Conservation (phyloP, 345 rosid genomes). For the Zanthoxylum bungeanum region DNA sequence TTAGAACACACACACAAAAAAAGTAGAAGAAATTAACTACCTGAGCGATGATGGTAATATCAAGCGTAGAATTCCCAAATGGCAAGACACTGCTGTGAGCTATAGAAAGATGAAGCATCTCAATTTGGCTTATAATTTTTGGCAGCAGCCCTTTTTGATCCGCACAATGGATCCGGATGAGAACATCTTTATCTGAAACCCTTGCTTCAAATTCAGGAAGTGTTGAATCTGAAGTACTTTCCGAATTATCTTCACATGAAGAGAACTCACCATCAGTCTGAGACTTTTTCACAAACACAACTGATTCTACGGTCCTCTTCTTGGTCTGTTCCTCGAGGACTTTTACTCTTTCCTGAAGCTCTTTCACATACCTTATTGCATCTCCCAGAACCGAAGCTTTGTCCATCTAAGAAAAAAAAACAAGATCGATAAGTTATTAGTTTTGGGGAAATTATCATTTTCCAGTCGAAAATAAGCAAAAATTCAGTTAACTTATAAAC, state of each 20-base stretch:
- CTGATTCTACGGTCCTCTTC: constrained; percentile 55
- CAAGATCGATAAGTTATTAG: too few species aligned
- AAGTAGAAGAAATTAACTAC: too few species aligned
- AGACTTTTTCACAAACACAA: constrained; percentile 49
- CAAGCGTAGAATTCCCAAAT: constrained; percentile 59
- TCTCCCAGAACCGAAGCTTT: constrained; percentile 76
- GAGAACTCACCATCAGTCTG: constrained; percentile 42
- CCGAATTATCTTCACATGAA: constrained; percentile 35
- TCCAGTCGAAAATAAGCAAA: too few species aligned
- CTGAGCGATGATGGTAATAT: too few species aligned
- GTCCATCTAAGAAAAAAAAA: constrained; percentile 36
- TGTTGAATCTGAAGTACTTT: constrained; percentile 22
- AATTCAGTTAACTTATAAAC: too few species aligned
- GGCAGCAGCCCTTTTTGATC: constrained; percentile 39
- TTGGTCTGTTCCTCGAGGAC: constrained; percentile 46
- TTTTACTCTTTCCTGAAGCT: constrained; percentile 57
- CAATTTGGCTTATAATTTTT: constrained; percentile 47
- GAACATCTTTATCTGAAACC: constrained; percentile 49
- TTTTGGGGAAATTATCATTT: too few species aligned
- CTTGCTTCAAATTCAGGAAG: constrained; percentile 72
- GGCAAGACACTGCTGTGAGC: constrained; percentile 50
- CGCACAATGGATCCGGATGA: constrained; percentile 58
- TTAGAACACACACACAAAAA: too few species aligned
- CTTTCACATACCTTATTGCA: constrained; percentile 59
- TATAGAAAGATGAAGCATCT: constrained; percentile 43